A percentile compares a stretch with the other conserved stretches of the same genome.
Conservation (phyloP, 1,284 basidiomycete species). For the Fistulinella cinereoalba region DNA sequence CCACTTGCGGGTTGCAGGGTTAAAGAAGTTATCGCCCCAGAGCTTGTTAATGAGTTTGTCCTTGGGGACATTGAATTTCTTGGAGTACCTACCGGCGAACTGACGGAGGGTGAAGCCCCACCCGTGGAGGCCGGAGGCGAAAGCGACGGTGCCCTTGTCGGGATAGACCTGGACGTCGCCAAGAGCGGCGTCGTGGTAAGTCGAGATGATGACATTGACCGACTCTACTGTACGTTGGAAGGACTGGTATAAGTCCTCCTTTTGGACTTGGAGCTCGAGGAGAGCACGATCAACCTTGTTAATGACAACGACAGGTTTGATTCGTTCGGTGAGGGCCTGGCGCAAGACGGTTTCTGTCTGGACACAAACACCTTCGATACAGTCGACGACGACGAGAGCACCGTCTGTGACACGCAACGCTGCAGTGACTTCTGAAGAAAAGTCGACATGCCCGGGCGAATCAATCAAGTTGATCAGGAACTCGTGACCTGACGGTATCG, state of each 20-base stretch:
- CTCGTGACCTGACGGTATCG: constrained; percentile 67
- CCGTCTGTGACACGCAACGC: constrained; percentile 99
- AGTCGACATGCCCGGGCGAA: constrained; percentile 99
- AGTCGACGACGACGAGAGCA: constrained; percentile 98
- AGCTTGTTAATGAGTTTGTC: constrained; percentile 98
- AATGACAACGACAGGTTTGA: constrained; percentile 99
- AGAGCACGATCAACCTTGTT: constrained; percentile 99
- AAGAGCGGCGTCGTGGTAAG: constrained; percentile 92
- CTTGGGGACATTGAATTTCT: constrained; percentile 99
- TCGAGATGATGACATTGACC: constrained; percentile 99
- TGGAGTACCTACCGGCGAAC: constrained; percentile 93
- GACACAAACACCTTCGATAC: constrained; percentile 99
- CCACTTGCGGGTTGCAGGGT: constrained; percentile 98
- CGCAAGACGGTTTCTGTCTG: constrained; percentile 99
- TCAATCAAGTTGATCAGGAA: constrained; percentile 99
- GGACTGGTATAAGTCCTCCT: constrained; percentile 97
- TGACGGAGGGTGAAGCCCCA: constrained; percentile 99
- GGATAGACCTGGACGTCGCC: constrained; percentile 99
- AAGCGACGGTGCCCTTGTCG: constrained; percentile 97
- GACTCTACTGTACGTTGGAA: constrained; percentile 98
- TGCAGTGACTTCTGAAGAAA: constrained; percentile 99
- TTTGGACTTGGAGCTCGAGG: constrained; percentile 96
- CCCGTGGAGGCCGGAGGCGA: constrained; percentile 99
- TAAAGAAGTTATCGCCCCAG: constrained; percentile 99
- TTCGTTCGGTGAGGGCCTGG: constrained; percentile 96